Percentiles rank a stretch among this genome's conserved stretches.
Evolutionary conservation across 208 protist species (phyloP).

Genomic region (Balamuthia mandrillaris): DNA sequence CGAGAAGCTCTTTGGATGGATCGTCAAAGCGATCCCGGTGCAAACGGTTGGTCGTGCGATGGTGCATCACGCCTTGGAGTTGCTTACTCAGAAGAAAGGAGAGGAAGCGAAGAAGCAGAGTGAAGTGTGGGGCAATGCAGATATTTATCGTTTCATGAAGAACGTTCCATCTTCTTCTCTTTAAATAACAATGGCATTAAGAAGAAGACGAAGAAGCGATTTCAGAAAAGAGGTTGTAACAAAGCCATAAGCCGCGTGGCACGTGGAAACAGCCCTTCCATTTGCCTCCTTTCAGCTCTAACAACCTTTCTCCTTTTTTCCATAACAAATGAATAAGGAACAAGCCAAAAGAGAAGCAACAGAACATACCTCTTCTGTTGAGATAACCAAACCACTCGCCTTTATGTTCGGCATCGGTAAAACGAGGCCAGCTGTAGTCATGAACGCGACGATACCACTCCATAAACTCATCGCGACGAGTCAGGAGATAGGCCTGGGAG

Average conservation of each 20-base stretch:
- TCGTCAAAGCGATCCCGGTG: too few species aligned
- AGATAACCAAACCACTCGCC: constrained; percentile 38
- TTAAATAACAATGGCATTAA: too few species aligned
- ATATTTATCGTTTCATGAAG: too few species aligned
- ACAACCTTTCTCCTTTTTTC: not conserved
- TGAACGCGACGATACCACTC: constrained; percentile 5
- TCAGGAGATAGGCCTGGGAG: not conserved
- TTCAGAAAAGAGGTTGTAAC: constrained; percentile 25
- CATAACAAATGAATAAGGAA: not conserved
- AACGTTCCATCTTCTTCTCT: too few species aligned
- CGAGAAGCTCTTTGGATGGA: constrained; percentile 1
- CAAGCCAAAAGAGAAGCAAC: too few species aligned
- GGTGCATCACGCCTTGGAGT: too few species aligned
- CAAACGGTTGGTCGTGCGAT: too few species aligned
- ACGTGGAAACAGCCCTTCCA: constrained; percentile 40
- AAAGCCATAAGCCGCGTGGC: not conserved
- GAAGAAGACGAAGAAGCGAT: too few species aligned
- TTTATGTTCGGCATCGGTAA: not conserved
- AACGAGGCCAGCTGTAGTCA: not conserved
- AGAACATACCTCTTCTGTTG: not conserved
- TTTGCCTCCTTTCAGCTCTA: constrained; percentile 27
- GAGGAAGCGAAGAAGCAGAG: too few species aligned
- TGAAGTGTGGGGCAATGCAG: too few species aligned
- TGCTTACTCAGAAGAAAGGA: too few species aligned
- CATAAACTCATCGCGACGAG: not conserved